A percentile compares a stretch with the other conserved stretches of the same genome.
These are phyloP conservation scores for Phoma sp. DNA, from an alignment of 2,329 filamentous ascomycete genomes.

Conservation along the genomic window DNA sequence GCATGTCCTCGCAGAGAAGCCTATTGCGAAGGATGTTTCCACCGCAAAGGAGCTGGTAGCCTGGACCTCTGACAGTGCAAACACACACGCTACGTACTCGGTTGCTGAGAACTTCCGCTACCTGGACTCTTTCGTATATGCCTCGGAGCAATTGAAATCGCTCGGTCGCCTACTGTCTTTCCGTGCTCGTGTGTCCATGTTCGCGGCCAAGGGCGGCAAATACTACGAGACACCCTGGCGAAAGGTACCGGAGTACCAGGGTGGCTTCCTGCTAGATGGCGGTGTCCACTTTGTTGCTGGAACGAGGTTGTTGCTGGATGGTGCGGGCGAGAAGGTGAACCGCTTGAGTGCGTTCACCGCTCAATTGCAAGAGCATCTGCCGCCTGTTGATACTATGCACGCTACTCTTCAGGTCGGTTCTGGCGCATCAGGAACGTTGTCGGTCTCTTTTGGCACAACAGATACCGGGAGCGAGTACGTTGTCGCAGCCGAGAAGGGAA, in stretches of 20 bases:
- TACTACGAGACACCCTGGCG: conserved; percentile 68
- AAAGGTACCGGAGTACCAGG: conserved; percentile 72
- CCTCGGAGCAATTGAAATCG: conserved; percentile 55
- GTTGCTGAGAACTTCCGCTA: conserved; percentile 79
- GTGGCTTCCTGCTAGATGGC: conserved; percentile 77
- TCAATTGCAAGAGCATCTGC: conserved; percentile 62
- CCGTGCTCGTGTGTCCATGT: conserved; percentile 52
- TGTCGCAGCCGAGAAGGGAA: conserved; percentile 64
- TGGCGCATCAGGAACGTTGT: conserved; percentile 63
- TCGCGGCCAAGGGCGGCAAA: conserved; percentile 59
- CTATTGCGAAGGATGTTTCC: conserved; percentile 66
- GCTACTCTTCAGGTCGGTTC: conserved; percentile 61
- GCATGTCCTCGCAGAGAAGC: conserved; percentile 74
- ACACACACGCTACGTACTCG: conserved; percentile 49
- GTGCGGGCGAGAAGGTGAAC: conserved; percentile 49
- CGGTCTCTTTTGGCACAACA: conserved; percentile 63
- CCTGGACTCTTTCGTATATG: conserved; percentile 61
- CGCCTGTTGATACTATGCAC: conserved; percentile 71
- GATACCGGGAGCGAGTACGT: conserved; percentile 62
- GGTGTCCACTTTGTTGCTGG: conserved; percentile 75
- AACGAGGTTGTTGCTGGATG: conserved; percentile 63
- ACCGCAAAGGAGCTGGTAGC: conserved; percentile 57
- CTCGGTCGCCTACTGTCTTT: conserved; percentile 65
- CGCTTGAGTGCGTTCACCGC: conserved; percentile 62
- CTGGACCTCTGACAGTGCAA: conserved; percentile 50